A percentile compares a stretch with the other conserved stretches of the same genome.
These are phyloP conservation scores for Aegilops tauschii DNA, from an alignment of 176 grass and related monocot species.

Conservation along the genomic window DNA sequence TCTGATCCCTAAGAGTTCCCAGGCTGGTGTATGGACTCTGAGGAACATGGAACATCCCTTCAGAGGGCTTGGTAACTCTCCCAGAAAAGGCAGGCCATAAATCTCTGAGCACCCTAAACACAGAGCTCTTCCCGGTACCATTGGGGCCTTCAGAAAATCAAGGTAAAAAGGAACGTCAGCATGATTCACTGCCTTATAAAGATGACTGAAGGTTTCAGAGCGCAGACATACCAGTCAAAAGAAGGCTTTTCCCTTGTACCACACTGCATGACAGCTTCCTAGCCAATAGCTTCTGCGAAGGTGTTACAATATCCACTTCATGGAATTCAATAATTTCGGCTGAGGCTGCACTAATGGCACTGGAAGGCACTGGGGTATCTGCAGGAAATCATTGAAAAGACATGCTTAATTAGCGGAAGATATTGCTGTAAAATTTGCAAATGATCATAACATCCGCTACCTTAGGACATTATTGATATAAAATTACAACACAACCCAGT, in stretches of 20 bases:
- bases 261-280: conserved; percentile 72
- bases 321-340: conserved; percentile 76
- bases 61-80: conserved; percentile 65
- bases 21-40: conserved; percentile 95
- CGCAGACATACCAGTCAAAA: conserved; percentile 69
- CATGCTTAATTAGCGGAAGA: neutral
- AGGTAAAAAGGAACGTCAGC: conserved; percentile 3
- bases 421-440: neutral
- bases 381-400: conserved; percentile 37
- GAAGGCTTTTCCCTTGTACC: conserved; percentile 75
- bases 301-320: conserved; percentile 90
- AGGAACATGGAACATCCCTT: conserved; percentile 87
- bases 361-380: conserved; percentile 49
- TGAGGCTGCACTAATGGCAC: conserved; percentile 38
- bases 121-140: conserved; percentile 95
- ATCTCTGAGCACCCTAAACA: conserved; percentile 87
- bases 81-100: conserved; percentile 88
- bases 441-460: neutral
- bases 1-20: conserved; percentile 91
- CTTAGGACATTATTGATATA: neutral
- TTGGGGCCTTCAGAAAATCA: conserved; percentile 74
- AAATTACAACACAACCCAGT: neutral
- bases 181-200: conserved; percentile 23
- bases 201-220: conserved; percentile 9
- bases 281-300: conserved; percentile 82